These are phyloP conservation scores for Vitis labrusca DNA, from an alignment of 164 flowering plant genomes.

Conservation along the genomic window DNA sequence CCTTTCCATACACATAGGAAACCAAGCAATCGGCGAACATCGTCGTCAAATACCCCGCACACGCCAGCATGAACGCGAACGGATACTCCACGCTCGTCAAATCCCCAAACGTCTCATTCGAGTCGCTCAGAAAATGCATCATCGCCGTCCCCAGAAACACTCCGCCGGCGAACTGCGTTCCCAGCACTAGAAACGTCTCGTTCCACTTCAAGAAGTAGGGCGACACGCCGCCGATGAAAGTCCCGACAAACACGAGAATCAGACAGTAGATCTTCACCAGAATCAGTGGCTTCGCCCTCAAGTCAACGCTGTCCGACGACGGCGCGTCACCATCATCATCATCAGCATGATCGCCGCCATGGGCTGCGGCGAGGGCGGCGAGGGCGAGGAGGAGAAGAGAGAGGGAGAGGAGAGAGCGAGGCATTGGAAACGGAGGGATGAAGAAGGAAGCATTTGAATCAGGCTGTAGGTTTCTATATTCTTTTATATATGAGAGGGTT, in stretches of 20 bases:
- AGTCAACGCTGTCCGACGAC: conserved; percentile 13
- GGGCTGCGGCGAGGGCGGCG: conserved; percentile 26
- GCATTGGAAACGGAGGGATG: background rate
- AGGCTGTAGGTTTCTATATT: background rate
- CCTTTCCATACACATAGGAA: conserved; percentile 33
- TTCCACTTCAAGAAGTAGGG: conserved; percentile 74
- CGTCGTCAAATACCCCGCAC: conserved; percentile 65
- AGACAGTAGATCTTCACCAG: conserved; percentile 59
- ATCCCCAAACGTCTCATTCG: conserved; percentile 57
- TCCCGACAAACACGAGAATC: conserved; percentile 51
- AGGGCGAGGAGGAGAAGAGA: conserved; percentile 23
- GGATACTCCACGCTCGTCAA: conserved; percentile 55
- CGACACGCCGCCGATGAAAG: conserved; percentile 61
- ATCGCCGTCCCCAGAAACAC: conserved; percentile 72
- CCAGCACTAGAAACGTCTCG: conserved; percentile 55
- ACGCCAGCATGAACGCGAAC: conserved; percentile 72
- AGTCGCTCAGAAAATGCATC: conserved; percentile 74
- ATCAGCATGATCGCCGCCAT: conserved; percentile 24
- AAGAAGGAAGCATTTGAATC: background rate
- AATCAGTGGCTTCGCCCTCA: conserved; percentile 49
- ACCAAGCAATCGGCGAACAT: conserved; percentile 64
- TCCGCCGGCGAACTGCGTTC: conserved; percentile 84
- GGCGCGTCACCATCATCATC: conserved; percentile 5
- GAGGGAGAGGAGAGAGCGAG: conserved; percentile 12
- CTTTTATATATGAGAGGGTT: background rate